Evolutionary conservation across 768 basidiomycete species (phyloP), one percentile per base, ranked within the genome.

Genomic region (Tulasnella sp.): DNA sequence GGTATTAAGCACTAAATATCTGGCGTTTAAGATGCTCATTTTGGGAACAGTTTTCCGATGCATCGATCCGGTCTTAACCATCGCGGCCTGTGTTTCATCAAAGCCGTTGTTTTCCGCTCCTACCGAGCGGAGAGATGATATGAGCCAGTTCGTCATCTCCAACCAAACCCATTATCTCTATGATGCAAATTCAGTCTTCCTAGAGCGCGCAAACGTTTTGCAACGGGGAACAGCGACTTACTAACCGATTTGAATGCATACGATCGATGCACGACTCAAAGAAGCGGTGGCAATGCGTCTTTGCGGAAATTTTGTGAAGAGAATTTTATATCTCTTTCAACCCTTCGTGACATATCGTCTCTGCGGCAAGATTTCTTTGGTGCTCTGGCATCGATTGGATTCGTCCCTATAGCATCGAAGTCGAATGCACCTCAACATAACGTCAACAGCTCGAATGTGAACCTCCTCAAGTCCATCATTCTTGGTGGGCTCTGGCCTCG

Each of bases 401-500:
- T 92, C 59, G 68, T 83, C 33, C 72, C 75, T 1, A 59, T 67
- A 1, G 63, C 66, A 22, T 70, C 73, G 9, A 67, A 61, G 2
- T 71, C 78, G 0, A 63, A 67, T 8, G 67, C 72, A 1, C 62
- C 73, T 1, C 64, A 65, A 16, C 72, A 87, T 45, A 90, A 88
- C 58, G 61, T 65, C 32, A 81, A 88, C 62, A 75, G 75, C 53
- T 59, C 66, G 1, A 78, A 86, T 58, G 69, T 72, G 32, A 87
- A 83, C 60, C 73, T 96, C 22, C 65, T 95, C 59, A 93, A 93
- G 64, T 77, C 79, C 5, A 75, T 91, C 55, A 72, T 95, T 29
- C 75, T 89, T 10, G 89, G 87, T 6, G 90, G 88, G 1, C 72
- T 93, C 19, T 91, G 86, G 76, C 89, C 88, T 2, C 77, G 81